Base-by-base conservation (phyloP, 495 filamentous ascomycete genomes). In the Pyronema domesticum region DNA sequence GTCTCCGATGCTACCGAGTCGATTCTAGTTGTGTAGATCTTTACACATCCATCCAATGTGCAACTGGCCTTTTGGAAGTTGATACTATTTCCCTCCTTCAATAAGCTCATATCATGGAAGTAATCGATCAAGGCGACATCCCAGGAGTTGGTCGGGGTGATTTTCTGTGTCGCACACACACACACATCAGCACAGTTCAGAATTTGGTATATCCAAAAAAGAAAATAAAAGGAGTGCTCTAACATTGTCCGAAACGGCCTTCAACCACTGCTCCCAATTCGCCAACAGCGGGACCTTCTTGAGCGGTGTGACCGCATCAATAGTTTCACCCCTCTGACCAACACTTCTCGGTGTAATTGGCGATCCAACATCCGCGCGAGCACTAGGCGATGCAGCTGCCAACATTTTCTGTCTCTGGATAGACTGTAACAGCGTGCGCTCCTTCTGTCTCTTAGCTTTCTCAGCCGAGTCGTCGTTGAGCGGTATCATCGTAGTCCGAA, bases 221-320 rank as follows among this genome's bases (percentile, higher is more conserved):
- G 14, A 34, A 51, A 51, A 51, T 14, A 51, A 34, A 9, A 54
- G n/a, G 18, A 47, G 45, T 10, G 23, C 13, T 57, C 63, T 30
- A 34, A 66, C 63, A 63, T 99, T 99, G 72, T 99, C 91, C 18
- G 89, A 96, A 8, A 93, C 93, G 86, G 96, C 89, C 76, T 96
- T 99, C 93, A 99, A 96, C 91, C 91, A 96, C 65, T 99, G 93
- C 68, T 99, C 91, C 63, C 96, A 99, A 69, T 96, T 96, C 51
- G 93, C 93, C 51, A 96, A 67, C 54, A 99, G 83, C 0, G 91
- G 93, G 35, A 94, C 85, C 42, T 91, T 83, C 74, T 95, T 94
- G 82, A 95, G 87, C 13, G 91, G 91, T 34, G 91, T 96, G 48
- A 95, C 83, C 13, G 80, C 82, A 62, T 85, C 78, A 19, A 63